Conservation (phyloP, 148 eudicot genomes). For the Spergularia bocconei region DNA sequence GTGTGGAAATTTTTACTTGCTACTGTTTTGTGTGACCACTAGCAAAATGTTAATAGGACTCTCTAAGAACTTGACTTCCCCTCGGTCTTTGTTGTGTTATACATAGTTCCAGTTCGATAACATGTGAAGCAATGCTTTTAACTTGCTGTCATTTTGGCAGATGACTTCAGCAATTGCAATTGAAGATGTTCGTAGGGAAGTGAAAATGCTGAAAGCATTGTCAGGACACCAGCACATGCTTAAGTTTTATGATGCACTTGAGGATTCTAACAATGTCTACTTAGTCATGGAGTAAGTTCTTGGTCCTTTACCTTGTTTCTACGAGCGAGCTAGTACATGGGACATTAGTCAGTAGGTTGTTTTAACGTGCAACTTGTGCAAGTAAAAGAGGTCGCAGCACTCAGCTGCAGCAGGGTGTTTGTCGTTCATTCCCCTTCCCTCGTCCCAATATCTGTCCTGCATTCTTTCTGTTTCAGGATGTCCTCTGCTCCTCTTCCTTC, state of each 20-base stretch:
- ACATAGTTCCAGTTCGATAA: background rate
- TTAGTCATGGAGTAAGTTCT: constrained; percentile 92
- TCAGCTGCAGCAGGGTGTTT: background rate
- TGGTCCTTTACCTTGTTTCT: background rate
- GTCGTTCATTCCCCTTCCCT: background rate
- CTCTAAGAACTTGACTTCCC: no score
- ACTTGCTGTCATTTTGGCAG: constrained; percentile 39
- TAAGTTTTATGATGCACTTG: constrained; percentile 83
- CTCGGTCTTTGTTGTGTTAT: background rate
- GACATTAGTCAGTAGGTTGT: background rate
- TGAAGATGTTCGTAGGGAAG: constrained; percentile 99
- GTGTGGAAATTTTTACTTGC: background rate
- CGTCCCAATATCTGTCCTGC: background rate
- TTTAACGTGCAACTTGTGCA: background rate
- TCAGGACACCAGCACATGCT: constrained; percentile 81
- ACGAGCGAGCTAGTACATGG: background rate
- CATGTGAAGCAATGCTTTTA: constrained; percentile 5
- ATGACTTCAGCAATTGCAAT: constrained; percentile 92
- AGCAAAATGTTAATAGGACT: no score
- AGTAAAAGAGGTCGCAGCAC: background rate
- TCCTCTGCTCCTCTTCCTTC: background rate
- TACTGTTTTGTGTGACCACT: background rate
- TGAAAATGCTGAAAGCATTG: constrained; percentile 84
- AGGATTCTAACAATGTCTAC: constrained; percentile 79
- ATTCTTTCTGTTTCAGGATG: background rate